Conservation (phyloP, 1,284 basidiomycete species). For the Ganoderma boninense region DNA sequence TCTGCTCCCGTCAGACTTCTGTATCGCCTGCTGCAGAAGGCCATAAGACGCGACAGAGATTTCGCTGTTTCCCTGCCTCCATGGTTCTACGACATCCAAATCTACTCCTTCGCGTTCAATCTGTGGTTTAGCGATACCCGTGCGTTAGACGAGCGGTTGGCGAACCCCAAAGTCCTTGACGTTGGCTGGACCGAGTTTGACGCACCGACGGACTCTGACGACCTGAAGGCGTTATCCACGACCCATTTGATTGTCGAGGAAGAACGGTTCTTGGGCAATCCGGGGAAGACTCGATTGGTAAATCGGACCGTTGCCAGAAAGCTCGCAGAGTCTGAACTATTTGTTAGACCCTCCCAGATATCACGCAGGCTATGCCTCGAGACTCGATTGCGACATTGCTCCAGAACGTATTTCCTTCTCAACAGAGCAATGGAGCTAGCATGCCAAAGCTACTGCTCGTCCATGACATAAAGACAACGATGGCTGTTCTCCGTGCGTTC, state of each 20-base stretch:
- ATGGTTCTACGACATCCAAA: slow-evolving; percentile 32
- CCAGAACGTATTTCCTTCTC: slow-evolving; percentile 29
- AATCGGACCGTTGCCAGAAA: not conserved
- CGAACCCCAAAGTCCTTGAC: slow-evolving; percentile 43
- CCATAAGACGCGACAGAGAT: slow-evolving; percentile 22
- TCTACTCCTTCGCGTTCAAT: slow-evolving; percentile 43
- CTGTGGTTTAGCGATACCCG: slow-evolving; percentile 41
- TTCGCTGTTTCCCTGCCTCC: slow-evolving; percentile 35
- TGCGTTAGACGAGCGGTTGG: slow-evolving; percentile 27
- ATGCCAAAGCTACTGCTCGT: slow-evolving; percentile 40
- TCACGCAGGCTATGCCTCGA: slow-evolving; percentile 21
- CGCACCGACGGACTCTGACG: slow-evolving; percentile 27
- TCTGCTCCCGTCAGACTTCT: slow-evolving; percentile 25
- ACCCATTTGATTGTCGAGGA: slow-evolving; percentile 39
- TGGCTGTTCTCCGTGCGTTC: slow-evolving; percentile 33
- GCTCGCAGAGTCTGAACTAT: not conserved
- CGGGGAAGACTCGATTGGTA: slow-evolving; percentile 32
- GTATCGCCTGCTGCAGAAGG: slow-evolving; percentile 27
- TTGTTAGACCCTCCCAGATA: slow-evolving; percentile 19
- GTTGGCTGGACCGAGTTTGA: slow-evolving; percentile 43
- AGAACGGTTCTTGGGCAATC: slow-evolving; percentile 35
- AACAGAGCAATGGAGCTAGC: slow-evolving; percentile 1
- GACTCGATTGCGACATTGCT: slow-evolving; percentile 24
- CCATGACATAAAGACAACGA: slow-evolving; percentile 34
- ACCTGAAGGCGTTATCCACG: slow-evolving; percentile 29